These are phyloP conservation scores for Metarhizium sp. DNA, from an alignment of 2,329 filamentous ascomycete genomes.

Conservation along the genomic window DNA sequence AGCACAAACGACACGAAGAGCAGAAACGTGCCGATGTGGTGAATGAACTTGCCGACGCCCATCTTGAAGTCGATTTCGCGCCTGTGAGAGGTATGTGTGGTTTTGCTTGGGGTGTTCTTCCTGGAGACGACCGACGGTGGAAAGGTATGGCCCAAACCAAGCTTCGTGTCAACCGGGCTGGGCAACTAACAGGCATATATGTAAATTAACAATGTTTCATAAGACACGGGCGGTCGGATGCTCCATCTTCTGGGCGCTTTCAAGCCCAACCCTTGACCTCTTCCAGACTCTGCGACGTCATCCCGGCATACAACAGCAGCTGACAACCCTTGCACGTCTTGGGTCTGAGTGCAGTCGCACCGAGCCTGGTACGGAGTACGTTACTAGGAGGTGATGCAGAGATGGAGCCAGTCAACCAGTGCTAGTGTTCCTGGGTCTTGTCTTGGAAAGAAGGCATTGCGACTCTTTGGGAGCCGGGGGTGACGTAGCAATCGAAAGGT, in stretches of 20 bases:
- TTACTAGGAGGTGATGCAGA: neutral
- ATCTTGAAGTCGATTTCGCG: conserved; percentile 17
- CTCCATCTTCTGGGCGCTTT: neutral
- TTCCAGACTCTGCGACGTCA: neutral
- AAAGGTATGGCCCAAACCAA: neutral
- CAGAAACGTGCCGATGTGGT: conserved; percentile 49
- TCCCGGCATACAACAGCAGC: neutral
- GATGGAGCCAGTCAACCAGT: neutral
- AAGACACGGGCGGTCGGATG: conserved; percentile 3
- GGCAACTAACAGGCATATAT: conserved; percentile 4
- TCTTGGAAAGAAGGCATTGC: too few species aligned
- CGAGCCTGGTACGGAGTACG: neutral
- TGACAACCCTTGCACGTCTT: neutral
- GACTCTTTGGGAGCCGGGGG: neutral
- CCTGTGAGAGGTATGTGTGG: neutral
- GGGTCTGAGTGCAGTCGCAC: neutral
- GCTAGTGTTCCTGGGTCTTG: neutral
- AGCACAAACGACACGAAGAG: conserved; percentile 46
- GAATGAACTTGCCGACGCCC: conserved; percentile 40
- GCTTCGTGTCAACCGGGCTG: neutral
- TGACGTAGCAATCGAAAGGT: conserved; percentile 1
- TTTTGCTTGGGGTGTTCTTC: neutral
- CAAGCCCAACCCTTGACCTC: neutral
- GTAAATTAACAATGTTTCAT: conserved; percentile 3
- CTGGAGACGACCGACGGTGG: neutral